phyloP scores from a whole-genome alignment of 208 protist species.

The Trypanosoma congolense region DNA sequence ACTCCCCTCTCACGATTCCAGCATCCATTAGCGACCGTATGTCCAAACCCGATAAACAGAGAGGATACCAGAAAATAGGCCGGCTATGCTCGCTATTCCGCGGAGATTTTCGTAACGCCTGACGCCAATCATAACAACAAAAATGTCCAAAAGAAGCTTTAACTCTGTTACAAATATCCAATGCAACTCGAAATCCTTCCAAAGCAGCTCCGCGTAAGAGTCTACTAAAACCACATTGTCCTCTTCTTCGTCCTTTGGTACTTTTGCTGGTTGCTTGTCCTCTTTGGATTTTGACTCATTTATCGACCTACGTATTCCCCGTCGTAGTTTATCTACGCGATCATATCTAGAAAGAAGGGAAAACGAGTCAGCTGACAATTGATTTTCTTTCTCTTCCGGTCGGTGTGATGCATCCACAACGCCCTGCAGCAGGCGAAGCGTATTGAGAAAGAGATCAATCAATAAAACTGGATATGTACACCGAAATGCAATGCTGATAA shows the following conservation, averaged over 20 bases:
- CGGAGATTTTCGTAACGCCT: conserved; percentile 53
- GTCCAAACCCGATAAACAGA: conserved; percentile 91
- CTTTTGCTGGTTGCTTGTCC: conserved; percentile 6
- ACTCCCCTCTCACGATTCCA: no score
- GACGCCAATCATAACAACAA: conserved; percentile 69
- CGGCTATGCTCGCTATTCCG: conserved; percentile 64
- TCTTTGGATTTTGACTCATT: conserved; percentile 10
- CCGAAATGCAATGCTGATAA: conserved; percentile 66
- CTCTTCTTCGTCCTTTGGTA: conserved; percentile 22
- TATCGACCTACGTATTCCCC: conserved; percentile 30
- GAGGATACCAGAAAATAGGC: conserved; percentile 78
- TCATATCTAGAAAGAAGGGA: conserved; percentile 85
- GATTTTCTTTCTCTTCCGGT: conserved; percentile 38
- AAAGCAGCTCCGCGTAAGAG: conserved; percentile 79
- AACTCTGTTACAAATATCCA: conserved; percentile 86
- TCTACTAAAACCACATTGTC: conserved; percentile 67
- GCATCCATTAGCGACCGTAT: conserved; percentile 66
- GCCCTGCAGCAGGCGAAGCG: conserved; percentile 77
- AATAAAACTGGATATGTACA: conserved; percentile 76
- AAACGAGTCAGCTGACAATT: conserved; percentile 76
- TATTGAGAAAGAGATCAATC: conserved; percentile 87
- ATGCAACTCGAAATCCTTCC: conserved; percentile 88
- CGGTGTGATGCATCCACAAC: conserved; percentile 65
- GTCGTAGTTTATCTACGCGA: conserved; percentile 77
- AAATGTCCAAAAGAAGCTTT: conserved; percentile 85